phyloP scores from a whole-genome alignment of 306 rosid species.

The Vicia faba region DNA sequence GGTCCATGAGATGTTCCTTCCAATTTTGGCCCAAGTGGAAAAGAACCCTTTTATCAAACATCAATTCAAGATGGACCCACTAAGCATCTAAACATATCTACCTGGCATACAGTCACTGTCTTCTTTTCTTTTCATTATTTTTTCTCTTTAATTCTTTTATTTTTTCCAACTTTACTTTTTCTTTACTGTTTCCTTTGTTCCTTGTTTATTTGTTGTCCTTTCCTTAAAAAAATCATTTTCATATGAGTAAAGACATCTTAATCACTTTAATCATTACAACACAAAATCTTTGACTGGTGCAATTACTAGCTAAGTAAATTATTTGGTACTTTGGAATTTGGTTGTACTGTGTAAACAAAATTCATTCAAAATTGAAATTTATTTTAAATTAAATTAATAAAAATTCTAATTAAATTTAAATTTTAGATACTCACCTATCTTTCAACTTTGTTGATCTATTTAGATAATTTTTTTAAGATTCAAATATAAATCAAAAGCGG shows the following conservation, averaged over 20 bases:
- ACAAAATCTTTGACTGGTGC: slow-evolving; percentile 84
- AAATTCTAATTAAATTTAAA: too few relatives aligned
- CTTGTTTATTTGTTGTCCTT: slow-evolving; percentile 54
- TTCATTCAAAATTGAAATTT: background rate
- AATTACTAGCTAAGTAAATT: background rate
- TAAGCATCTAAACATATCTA: slow-evolving; percentile 54
- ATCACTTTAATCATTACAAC: slow-evolving; percentile 75
- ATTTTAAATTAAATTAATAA: too few relatives aligned
- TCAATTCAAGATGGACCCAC: slow-evolving; percentile 51
- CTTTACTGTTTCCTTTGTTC: slow-evolving; percentile 64
- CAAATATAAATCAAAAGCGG: background rate
- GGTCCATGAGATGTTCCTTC: slow-evolving; percentile 38
- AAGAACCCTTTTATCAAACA: slow-evolving; percentile 67
- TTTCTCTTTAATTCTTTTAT: slow-evolving; percentile 32
- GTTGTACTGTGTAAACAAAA: too few relatives aligned
- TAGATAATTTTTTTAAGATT: too few relatives aligned
- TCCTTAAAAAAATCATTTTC: slow-evolving; percentile 92
- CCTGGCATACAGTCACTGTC: slow-evolving; percentile 67
- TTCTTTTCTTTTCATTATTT: slow-evolving; percentile 58
- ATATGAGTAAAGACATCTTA: slow-evolving; percentile 62
- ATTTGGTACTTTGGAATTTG: too few relatives aligned
- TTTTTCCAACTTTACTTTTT: slow-evolving; percentile 61
- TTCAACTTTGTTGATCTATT: background rate
- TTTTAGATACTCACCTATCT: too few relatives aligned
- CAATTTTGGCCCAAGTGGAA: slow-evolving; percentile 41